Evolutionary conservation across 2,329 filamentous ascomycete species (phyloP).

Genomic region (Drechslera avenae): DNA sequence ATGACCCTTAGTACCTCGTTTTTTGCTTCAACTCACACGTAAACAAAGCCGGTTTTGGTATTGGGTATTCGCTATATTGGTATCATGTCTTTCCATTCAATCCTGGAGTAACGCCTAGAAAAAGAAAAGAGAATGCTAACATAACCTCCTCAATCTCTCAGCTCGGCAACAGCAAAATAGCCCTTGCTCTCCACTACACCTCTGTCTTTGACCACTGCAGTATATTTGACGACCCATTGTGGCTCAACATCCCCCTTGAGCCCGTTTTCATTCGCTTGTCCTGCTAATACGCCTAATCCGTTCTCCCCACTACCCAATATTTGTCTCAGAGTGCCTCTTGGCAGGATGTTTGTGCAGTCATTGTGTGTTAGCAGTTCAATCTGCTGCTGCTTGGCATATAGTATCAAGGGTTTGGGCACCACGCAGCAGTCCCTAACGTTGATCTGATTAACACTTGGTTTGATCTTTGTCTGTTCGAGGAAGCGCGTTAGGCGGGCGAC

Average conservation of each 20-base stretch:
- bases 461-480: conserved; percentile 70
- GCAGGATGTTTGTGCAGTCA: conserved; percentile 90
- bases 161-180: conserved; percentile 86
- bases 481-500: conserved; percentile 81
- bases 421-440: conserved; percentile 96
- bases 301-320: conserved; percentile 73
- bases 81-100: background rate
- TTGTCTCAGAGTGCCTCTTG: conserved; percentile 81
- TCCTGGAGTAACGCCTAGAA: too few relatives aligned
- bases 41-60: background rate
- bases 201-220: conserved; percentile 88
- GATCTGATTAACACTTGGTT: conserved; percentile 90
- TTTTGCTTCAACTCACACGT: too few relatives aligned
- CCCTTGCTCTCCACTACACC: conserved; percentile 99
- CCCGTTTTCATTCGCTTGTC: conserved; percentile 59
- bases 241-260: conserved; percentile 80
- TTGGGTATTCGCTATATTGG: background rate
- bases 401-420: conserved; percentile 83
- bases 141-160: conserved; percentile 46
- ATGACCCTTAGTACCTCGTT: too few relatives aligned
- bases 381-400: conserved; percentile 79
- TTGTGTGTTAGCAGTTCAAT: conserved; percentile 93
- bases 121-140: background rate
- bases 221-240: conserved; percentile 97
- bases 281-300: conserved; percentile 77